Base-by-base conservation (phyloP, 192 early-diverging fungal species). In the Chytriomyces sp. region DNA sequence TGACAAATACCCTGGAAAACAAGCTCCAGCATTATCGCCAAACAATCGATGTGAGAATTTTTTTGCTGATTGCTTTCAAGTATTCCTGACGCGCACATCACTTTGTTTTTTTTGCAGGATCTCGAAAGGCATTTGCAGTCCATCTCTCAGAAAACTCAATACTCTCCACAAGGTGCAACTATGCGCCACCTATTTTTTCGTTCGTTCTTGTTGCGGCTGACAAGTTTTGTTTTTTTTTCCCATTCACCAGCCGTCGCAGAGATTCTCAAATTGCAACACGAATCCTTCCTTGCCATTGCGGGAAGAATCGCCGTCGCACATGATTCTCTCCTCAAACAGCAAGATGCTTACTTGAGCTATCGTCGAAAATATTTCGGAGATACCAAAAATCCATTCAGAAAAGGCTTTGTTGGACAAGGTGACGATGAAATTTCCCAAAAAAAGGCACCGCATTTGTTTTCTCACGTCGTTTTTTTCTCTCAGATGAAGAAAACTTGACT, bases 21-120 rank as follows among this genome's bases (percentile, higher is more conserved):
- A 50, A 79, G 28, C 80, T 85, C 73, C 81, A 82, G 66, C 63
- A 48, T 46, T 85, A 85, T 46, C 72, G 81, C 9, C 78, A 82
- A 69, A 75, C 67, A 11, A 82, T 85, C 50, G 81, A 85, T 63
- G 82, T 83, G 50, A 26, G 72, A 43, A 18, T 44, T n/a, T 57
- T 44, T n/a, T 57, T 60, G 20, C 2, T 48, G 50, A 57, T 71
- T 10, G 45, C 35, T 35, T 35, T 4, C 0, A 35, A 35, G 2
- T 35, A 35, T 35, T 1, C 2, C 35, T 35, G 35, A 35, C 35
- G 35, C 35, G 35, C 35, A 35, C 35, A 35, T 3, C 35, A 35
- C 35, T 0, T 35, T n/a, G n/a, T 20, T 71, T 50, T 4, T 57
- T 11, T 75, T 11, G n/a, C 73, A 76, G 74, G 74, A 76, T 35